Conservation (phyloP, 306 rosid species). For the Styphnolobium japonicum region DNA sequence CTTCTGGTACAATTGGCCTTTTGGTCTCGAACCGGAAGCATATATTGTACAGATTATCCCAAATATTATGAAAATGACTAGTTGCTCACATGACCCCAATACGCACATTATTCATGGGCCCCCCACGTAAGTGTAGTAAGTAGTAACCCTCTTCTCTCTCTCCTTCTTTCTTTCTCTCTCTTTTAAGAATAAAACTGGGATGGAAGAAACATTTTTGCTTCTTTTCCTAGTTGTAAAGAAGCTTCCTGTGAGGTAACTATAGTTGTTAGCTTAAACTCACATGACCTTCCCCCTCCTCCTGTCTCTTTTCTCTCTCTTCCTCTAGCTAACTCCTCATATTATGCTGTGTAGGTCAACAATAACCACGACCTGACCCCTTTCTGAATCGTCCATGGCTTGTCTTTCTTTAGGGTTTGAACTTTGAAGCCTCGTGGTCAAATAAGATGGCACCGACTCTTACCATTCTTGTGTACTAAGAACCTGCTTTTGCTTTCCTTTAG, state of each 20-base stretch:
- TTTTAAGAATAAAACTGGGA: constrained; percentile 42
- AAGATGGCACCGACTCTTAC: constrained; percentile 59
- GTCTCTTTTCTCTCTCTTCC: constrained; percentile 2
- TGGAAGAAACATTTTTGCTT: constrained; percentile 20
- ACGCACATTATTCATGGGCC: constrained; percentile 62
- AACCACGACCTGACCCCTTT: constrained; percentile 25
- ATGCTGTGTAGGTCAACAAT: constrained; percentile 47
- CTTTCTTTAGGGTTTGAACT: constrained; percentile 62
- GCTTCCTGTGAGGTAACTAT: constrained; percentile 38
- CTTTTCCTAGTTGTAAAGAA: constrained; percentile 38
- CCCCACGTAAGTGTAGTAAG: constrained; percentile 54
- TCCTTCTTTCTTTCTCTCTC: constrained; percentile 11
- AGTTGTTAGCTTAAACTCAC: constrained; percentile 36
- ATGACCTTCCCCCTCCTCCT: constrained; percentile 8
- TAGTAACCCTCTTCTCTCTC: constrained; percentile 33
- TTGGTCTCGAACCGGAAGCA: constrained; percentile 23
- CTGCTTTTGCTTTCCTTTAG: constrained; percentile 16
- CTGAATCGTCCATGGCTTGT: constrained; percentile 22
- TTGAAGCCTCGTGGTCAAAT: constrained; percentile 53
- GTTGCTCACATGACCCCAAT: constrained; percentile 67
- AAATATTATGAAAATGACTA: constrained; percentile 53
- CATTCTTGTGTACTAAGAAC: constrained; percentile 11
- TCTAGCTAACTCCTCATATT: background rate
- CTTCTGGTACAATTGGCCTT: constrained; percentile 32
- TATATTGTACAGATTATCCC: constrained; percentile 10